phyloP scores from a whole-genome alignment of 257 asterid genomes.

The Hygrophila difformis region DNA sequence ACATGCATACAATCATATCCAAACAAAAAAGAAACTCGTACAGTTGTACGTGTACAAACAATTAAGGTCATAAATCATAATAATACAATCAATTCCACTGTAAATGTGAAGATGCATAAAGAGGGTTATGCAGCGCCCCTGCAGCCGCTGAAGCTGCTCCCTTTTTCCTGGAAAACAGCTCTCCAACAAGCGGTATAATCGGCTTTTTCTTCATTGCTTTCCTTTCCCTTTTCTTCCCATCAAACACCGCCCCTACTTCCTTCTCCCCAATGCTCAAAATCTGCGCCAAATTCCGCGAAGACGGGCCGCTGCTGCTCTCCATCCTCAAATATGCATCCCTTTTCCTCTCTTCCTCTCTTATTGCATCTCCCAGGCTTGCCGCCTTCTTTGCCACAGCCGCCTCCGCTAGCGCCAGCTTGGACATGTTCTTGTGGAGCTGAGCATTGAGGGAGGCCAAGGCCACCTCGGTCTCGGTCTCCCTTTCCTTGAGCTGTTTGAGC shows the following conservation, averaged over 20 bases:
- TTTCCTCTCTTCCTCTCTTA: conserved; percentile 24
- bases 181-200: conserved; percentile 61
- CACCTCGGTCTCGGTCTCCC: conserved; percentile 66
- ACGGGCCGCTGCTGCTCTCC: conserved; percentile 9
- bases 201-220: conserved; percentile 57
- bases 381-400: conserved; percentile 24
- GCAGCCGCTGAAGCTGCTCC: conserved; percentile 31
- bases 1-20: no score
- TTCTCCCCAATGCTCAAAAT: conserved; percentile 29
- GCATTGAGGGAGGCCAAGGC: conserved; percentile 72
- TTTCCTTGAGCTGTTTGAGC: conserved; percentile 48
- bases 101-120: conserved; percentile 35
- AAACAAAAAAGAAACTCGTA: no score
- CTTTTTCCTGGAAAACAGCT: conserved; percentile 54
- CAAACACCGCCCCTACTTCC: conserved; percentile 13
- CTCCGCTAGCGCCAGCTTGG: conserved; percentile 60
- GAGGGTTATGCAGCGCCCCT: conserved; percentile 34
- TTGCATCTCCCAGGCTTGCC: neutral
- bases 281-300: conserved; percentile 35
- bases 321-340: conserved; percentile 16
- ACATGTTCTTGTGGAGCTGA: conserved; percentile 77
- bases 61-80: no score
- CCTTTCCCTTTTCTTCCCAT: conserved; percentile 5
- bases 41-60: no score
- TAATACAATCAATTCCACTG: conserved; percentile 19